phyloP scores from a whole-genome alignment of 2,329 filamentous ascomycete species.

The Xylariaceae sp. region DNA sequence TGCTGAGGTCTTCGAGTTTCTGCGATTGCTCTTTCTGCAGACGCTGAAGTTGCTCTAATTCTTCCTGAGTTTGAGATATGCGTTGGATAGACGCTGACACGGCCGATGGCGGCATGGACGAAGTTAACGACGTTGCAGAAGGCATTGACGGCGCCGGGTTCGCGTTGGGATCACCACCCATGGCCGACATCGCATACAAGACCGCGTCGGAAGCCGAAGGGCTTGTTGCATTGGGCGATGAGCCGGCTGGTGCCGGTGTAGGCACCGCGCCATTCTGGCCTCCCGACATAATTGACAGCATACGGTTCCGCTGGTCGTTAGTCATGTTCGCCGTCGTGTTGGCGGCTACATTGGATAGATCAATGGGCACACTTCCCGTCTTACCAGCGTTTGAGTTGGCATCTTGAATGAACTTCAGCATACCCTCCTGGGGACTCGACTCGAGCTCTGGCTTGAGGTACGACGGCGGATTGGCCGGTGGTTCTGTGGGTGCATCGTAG shows the following conservation, averaged over 20 bases:
- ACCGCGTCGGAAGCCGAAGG: conserved; percentile 22
- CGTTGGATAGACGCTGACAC: conserved; percentile 51
- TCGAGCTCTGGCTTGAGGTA: conserved; percentile 53
- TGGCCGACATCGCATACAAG: conserved; percentile 18
- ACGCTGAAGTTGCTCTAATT: conserved; percentile 72
- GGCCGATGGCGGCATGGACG: conserved; percentile 40
- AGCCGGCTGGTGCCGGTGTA: conserved; percentile 25
- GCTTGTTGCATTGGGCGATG: conserved; percentile 22
- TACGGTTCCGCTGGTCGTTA: conserved; percentile 52
- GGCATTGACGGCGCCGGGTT: conserved; percentile 39
- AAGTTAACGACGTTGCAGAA: conserved; percentile 42
- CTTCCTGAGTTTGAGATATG: conserved; percentile 63
- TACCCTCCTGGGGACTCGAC: conserved; percentile 53
- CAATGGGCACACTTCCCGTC: conserved; percentile 34
- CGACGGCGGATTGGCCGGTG: conserved; percentile 41
- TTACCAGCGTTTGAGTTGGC: conserved; percentile 52
- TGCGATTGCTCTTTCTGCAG: conserved; percentile 74
- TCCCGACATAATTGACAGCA: conserved; percentile 56
- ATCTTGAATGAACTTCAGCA: conserved; percentile 62
- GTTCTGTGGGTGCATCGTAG: conserved; percentile 45
- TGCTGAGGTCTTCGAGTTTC: conserved; percentile 69
- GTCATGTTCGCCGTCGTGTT: conserved; percentile 51
- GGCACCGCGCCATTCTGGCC: conserved; percentile 20
- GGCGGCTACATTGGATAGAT: conserved; percentile 53
- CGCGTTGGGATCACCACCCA: conserved; percentile 15